Percentiles rank a stretch among this genome's conserved stretches.
Evolutionary conservation across 257 asterid genomes (phyloP).

Genomic region (Marsdenia floribunda): DNA sequence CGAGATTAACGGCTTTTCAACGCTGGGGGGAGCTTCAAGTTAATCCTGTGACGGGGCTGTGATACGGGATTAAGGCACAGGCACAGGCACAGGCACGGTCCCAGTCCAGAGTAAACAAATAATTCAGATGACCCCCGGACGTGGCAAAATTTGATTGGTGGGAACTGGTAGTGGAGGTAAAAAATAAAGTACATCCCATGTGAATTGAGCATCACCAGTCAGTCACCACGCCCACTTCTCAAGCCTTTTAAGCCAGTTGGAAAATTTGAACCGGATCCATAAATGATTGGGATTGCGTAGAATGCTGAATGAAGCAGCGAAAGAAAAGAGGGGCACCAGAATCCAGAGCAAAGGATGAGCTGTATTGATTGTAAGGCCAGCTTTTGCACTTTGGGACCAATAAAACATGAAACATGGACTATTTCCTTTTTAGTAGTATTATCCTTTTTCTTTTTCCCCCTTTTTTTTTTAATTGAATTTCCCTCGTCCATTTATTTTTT

Average conservation of each 20-base stretch:
- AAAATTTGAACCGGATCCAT: neutral
- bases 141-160: neutral
- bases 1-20: constrained; percentile 32
- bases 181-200: neutral
- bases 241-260: neutral
- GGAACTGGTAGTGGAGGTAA: neutral
- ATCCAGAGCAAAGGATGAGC: constrained; percentile 13
- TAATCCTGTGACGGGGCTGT: constrained; percentile 9
- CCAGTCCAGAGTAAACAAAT: neutral
- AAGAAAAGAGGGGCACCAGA: neutral
- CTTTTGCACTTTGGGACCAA: constrained; percentile 11
- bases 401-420: constrained; percentile 5
- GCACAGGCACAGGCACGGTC: too few relatives aligned
- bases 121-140: neutral
- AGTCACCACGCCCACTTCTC: too few relatives aligned
- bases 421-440: neutral
- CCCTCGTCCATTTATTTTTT: too few relatives aligned
- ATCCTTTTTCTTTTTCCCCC: too few relatives aligned
- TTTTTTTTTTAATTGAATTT: neutral
- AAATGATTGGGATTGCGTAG: constrained; percentile 14
- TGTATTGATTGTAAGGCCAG: constrained; percentile 9
- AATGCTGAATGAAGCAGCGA: neutral
- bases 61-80: neutral
- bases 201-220: neutral
- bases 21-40: neutral